Conservation (phyloP, 2,329 filamentous ascomycete genomes). For the Scedosporium dehoogii region DNA sequence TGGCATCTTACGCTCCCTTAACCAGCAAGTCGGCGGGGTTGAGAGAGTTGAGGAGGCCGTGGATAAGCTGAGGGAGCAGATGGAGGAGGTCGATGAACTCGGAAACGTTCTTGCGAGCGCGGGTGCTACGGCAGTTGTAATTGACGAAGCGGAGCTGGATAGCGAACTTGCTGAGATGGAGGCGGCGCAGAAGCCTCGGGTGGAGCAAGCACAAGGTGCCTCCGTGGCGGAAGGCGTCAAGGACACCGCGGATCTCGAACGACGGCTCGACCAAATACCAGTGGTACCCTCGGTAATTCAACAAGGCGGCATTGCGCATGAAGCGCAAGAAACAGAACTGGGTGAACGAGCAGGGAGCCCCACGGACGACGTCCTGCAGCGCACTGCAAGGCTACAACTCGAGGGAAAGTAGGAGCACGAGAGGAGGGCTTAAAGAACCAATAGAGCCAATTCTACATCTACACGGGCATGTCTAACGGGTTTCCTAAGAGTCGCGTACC, state of each 20-base stretch:
- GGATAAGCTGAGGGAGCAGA: conserved; percentile 67
- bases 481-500: too few species aligned
- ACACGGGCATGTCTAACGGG: too few species aligned
- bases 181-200: conserved; percentile 43
- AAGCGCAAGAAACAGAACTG: not conserved
- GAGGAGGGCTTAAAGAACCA: not conserved
- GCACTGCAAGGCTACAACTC: not conserved
- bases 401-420: not conserved
- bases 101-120: conserved; percentile 63
- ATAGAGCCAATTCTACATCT: too few species aligned
- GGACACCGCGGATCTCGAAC: conserved; percentile 39
- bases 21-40: conserved; percentile 66
- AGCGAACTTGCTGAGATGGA: conserved; percentile 77
- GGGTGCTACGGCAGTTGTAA: conserved; percentile 26
- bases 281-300: not conserved
- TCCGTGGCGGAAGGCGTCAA: conserved; percentile 29
- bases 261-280: conserved; percentile 28
- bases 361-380: not conserved
- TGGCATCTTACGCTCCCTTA: conserved; percentile 60
- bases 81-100: conserved; percentile 74
- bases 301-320: not conserved
- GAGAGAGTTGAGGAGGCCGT: conserved; percentile 69
- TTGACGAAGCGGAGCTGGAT: conserved; percentile 80
- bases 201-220: conserved; percentile 35
- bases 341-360: not conserved